These are phyloP conservation scores for Scedosporium apiospermum DNA, from an alignment of 2,329 filamentous ascomycete genomes.

Conservation along the genomic window DNA sequence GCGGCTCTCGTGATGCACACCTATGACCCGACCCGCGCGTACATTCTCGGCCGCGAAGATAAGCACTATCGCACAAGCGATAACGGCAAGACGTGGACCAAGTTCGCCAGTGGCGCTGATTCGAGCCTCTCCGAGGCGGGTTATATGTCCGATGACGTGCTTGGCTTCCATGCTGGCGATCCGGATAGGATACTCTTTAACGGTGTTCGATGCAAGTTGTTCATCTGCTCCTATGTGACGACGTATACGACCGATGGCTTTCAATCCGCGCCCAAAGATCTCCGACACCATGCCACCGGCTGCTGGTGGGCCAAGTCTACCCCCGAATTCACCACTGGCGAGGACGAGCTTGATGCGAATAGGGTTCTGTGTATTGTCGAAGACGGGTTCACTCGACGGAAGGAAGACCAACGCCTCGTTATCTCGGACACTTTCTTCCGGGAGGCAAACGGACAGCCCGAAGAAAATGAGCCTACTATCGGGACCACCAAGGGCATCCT, in stretches of 20 bases:
- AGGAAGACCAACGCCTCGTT: constrained; percentile 67
- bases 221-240: constrained; percentile 53
- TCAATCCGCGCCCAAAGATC: constrained; percentile 49
- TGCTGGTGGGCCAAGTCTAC: constrained; percentile 85
- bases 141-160: constrained; percentile 21
- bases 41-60: constrained; percentile 60
- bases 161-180: constrained; percentile 78
- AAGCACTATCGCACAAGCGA: constrained; percentile 79
- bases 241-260: constrained; percentile 84
- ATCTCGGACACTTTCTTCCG: constrained; percentile 79
- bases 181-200: constrained; percentile 80
- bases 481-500: constrained; percentile 63
- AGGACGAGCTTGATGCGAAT: constrained; percentile 54
- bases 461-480: constrained; percentile 68
- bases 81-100: constrained; percentile 69
- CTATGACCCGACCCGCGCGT: constrained; percentile 69
- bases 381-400: constrained; percentile 60
- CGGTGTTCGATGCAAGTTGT: constrained; percentile 56
- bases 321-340: constrained; percentile 60
- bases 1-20: constrained; percentile 64
- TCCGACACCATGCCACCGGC: constrained; percentile 60
- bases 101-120: constrained; percentile 55
- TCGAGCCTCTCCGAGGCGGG: constrained; percentile 43
- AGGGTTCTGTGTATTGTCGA: constrained; percentile 73
- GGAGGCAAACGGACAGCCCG: constrained; percentile 31